Conservation (phyloP, 768 basidiomycete genomes). For the Vararia minispora region DNA sequence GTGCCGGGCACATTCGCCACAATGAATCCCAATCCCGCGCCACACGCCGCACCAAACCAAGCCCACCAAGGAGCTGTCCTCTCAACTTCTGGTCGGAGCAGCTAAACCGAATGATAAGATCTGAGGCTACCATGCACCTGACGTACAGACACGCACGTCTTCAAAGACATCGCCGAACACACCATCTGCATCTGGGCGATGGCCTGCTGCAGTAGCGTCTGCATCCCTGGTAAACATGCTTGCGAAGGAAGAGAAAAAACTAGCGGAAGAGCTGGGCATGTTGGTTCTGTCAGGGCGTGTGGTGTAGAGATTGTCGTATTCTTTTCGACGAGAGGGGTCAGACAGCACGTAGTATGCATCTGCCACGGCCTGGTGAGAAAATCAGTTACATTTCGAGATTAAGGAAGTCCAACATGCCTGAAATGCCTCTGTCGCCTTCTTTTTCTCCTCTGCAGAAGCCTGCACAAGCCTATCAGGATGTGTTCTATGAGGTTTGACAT, state of each 20-base stretch:
- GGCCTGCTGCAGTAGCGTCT: slow-evolving; percentile 18
- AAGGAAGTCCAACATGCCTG: slow-evolving; percentile 36
- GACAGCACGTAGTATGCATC: slow-evolving; percentile 94
- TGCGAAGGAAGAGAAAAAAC: slow-evolving; percentile 71
- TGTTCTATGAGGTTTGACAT: slow-evolving; percentile 38
- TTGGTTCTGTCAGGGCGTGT: slow-evolving; percentile 44
- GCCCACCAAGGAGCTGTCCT: slow-evolving; percentile 63
- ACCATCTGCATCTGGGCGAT: slow-evolving; percentile 62
- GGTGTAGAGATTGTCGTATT: slow-evolving; percentile 63
- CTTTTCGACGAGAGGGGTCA: slow-evolving; percentile 56
- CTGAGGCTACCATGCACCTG: background rate
- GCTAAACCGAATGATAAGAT: slow-evolving; percentile 25
- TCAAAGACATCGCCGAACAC: slow-evolving; percentile 90
- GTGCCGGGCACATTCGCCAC: slow-evolving; percentile 78
- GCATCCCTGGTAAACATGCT: slow-evolving; percentile 49
- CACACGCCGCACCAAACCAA: slow-evolving; percentile 59
- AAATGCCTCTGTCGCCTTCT: slow-evolving; percentile 71
- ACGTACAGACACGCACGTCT: slow-evolving; percentile 41
- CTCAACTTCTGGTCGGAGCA: slow-evolving; percentile 75
- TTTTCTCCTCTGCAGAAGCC: slow-evolving; percentile 60
- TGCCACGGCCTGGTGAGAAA: slow-evolving; percentile 56
- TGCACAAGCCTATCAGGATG: slow-evolving; percentile 80
- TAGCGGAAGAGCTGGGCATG: slow-evolving; percentile 56
- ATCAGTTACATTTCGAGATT: background rate
- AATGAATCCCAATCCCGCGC: slow-evolving; percentile 39